These are phyloP conservation scores for Bacterosira constricta DNA, from an alignment of 108 stramenopile species.

Conservation along the genomic window DNA sequence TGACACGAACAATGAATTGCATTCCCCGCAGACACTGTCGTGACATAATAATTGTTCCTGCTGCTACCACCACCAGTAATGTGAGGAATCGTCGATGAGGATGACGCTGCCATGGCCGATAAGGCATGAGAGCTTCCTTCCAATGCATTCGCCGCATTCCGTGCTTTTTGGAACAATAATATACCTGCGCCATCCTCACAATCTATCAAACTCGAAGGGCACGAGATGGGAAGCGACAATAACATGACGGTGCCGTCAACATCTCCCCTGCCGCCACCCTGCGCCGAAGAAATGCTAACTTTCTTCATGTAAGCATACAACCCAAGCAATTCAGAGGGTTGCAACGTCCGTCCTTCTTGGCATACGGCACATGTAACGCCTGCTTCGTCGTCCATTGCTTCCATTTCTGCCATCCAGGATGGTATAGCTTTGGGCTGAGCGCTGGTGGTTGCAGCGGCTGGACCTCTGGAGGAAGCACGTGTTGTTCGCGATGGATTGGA, in stretches of 20 bases:
- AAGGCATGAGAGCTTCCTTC: conserved; percentile 41
- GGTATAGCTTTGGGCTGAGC: conserved; percentile 35
- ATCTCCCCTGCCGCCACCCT: conserved; percentile 52
- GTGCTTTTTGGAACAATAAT: conserved; percentile 56
- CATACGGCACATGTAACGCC: conserved; percentile 82
- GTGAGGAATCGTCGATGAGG: conserved; percentile 25
- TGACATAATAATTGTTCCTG: conserved; percentile 49
- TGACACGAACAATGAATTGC: conserved; percentile 77
- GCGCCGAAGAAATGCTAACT: conserved; percentile 57
- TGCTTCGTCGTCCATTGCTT: conserved; percentile 82
- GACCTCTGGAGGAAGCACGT: conserved; percentile 16
- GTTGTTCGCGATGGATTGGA: conserved; percentile 12
- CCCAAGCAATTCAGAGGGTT: conserved; percentile 83
- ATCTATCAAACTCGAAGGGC: conserved; percentile 50
- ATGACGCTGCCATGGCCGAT: conserved; percentile 24
- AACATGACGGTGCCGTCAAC: conserved; percentile 77
- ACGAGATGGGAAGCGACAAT: conserved; percentile 50
- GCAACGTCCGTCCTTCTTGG: conserved; percentile 79
- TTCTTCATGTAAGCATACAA: conserved; percentile 86
- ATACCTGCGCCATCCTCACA: conserved; percentile 21
- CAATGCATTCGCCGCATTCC: conserved; percentile 55
- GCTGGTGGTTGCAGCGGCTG: background rate
- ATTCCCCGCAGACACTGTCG: conserved; percentile 83
- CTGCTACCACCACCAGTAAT: conserved; percentile 44
- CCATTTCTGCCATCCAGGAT: conserved; percentile 86